Percentiles rank a stretch among this genome's conserved stretches.
Evolutionary conservation across 306 rosid species (phyloP).

Genomic region (Lotus japonicus): DNA sequence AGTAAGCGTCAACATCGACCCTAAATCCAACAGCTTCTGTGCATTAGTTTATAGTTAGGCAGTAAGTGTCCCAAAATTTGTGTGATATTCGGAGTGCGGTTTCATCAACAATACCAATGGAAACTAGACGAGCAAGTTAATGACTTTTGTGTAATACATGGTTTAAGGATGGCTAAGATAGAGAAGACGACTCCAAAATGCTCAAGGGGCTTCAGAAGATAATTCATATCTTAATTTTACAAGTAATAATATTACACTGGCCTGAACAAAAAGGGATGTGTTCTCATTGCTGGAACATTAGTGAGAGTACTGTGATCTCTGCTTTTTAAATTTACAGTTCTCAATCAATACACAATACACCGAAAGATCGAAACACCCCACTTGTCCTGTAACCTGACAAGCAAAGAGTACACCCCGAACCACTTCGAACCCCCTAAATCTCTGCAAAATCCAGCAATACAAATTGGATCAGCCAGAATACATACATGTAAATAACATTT

Average conservation of each 20-base stretch:
- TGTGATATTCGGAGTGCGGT: too few relatives aligned
- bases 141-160: too few relatives aligned
- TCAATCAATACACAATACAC: constrained; percentile 33
- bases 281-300: constrained; percentile 27
- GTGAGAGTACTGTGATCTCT: constrained; percentile 17
- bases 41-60: too few relatives aligned
- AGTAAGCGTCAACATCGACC: too few relatives aligned
- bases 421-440: constrained; percentile 40
- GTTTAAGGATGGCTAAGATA: too few relatives aligned
- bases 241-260: neutral
- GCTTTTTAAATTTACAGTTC: constrained; percentile 22
- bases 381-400: constrained; percentile 37
- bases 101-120: too few relatives aligned
- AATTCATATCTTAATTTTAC: neutral
- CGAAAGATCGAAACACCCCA: constrained; percentile 30
- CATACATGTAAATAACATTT: neutral
- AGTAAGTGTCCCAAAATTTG: too few relatives aligned
- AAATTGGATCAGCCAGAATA: constrained; percentile 22
- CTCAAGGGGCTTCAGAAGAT: neutral
- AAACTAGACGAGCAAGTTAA: too few relatives aligned
- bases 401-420: constrained; percentile 41
- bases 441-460: constrained; percentile 52
- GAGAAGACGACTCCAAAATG: neutral
- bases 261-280: constrained; percentile 21
- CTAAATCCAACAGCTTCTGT: too few relatives aligned